These are phyloP conservation scores for Phialophora chinensis DNA, from an alignment of 2,329 filamentous ascomycete genomes.

Conservation along the genomic window DNA sequence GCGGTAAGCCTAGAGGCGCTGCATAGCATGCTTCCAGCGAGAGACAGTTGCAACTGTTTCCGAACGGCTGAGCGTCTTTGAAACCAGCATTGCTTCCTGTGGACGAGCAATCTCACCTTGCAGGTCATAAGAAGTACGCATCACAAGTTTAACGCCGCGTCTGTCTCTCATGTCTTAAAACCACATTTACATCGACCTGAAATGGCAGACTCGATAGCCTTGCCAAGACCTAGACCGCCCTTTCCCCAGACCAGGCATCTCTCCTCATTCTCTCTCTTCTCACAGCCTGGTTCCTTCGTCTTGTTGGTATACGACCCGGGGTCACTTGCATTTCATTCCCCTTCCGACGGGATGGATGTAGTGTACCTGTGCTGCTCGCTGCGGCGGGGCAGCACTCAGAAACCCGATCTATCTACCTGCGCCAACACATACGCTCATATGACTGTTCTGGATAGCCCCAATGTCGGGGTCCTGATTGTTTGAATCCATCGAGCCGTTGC, in stretches of 20 bases:
- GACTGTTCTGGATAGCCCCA: slow-evolving; percentile 58
- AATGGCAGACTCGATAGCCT: slow-evolving; percentile 3
- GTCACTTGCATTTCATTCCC: background rate
- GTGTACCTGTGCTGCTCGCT: background rate
- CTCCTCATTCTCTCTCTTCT: background rate
- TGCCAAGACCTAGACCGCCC: slow-evolving; percentile 11
- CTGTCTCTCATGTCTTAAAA: background rate
- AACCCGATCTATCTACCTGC: background rate
- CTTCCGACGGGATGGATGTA: slow-evolving; percentile 2
- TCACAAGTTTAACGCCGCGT: background rate
- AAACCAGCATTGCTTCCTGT: background rate
- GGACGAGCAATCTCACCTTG: background rate
- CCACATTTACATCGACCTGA: background rate
- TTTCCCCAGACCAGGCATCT: background rate
- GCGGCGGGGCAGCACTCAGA: background rate
- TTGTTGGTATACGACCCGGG: background rate
- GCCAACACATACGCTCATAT: background rate
- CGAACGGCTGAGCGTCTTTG: background rate
- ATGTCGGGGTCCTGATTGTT: slow-evolving; percentile 56
- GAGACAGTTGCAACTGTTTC: background rate
- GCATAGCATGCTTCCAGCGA: background rate
- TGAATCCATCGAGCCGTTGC: slow-evolving; percentile 47
- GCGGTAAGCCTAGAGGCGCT: background rate
- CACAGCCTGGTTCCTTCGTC: background rate
- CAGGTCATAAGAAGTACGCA: background rate